A percentile compares a stretch with the other conserved stretches of the same genome.
Conservation (phyloP, 164 flowering plant species). For the Protea cynaroides region DNA sequence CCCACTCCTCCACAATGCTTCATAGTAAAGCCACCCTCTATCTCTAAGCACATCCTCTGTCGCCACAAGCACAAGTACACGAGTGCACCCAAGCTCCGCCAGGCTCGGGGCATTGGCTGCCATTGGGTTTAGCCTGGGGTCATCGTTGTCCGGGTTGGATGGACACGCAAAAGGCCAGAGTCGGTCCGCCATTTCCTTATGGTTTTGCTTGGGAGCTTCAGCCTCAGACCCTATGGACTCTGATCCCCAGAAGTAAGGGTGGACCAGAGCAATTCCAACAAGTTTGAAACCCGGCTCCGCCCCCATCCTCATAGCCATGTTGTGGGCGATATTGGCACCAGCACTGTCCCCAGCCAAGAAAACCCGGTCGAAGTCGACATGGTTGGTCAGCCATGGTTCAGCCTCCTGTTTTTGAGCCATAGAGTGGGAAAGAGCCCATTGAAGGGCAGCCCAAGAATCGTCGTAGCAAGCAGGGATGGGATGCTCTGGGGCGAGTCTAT, state of each 20-base stretch:
- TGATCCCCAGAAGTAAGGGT: slow-evolving; percentile 30
- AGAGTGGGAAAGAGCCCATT: slow-evolving; percentile 33
- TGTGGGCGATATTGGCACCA: slow-evolving; percentile 33
- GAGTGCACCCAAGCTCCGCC: slow-evolving; percentile 27
- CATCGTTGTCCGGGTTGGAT: slow-evolving; percentile 37
- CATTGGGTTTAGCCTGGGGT: slow-evolving; percentile 53
- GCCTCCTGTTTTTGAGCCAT: not conserved
- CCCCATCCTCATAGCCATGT: slow-evolving; percentile 23
- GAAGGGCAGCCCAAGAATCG: slow-evolving; percentile 34
- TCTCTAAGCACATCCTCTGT: slow-evolving; percentile 47
- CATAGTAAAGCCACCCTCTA: slow-evolving; percentile 40
- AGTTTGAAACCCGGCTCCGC: slow-evolving; percentile 10
- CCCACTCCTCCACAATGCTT: slow-evolving; percentile 32
- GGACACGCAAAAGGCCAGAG: slow-evolving; percentile 46
- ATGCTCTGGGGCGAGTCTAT: slow-evolving; percentile 33
- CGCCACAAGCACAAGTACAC: slow-evolving; percentile 39
- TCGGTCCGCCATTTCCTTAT: slow-evolving; percentile 20
- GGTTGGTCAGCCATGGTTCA: slow-evolving; percentile 26
- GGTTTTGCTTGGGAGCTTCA: not conserved
- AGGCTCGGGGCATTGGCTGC: slow-evolving; percentile 32
- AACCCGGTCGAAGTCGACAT: slow-evolving; percentile 23
- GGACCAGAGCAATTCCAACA: slow-evolving; percentile 24
- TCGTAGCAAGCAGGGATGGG: slow-evolving; percentile 36
- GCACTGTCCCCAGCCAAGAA: slow-evolving; percentile 39
- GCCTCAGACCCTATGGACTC: slow-evolving; percentile 18